A percentile compares a stretch with the other conserved stretches of the same genome.
Conservation (phyloP, 192 early-diverging fungal genomes). For the Pilobolus umbonatus region DNA sequence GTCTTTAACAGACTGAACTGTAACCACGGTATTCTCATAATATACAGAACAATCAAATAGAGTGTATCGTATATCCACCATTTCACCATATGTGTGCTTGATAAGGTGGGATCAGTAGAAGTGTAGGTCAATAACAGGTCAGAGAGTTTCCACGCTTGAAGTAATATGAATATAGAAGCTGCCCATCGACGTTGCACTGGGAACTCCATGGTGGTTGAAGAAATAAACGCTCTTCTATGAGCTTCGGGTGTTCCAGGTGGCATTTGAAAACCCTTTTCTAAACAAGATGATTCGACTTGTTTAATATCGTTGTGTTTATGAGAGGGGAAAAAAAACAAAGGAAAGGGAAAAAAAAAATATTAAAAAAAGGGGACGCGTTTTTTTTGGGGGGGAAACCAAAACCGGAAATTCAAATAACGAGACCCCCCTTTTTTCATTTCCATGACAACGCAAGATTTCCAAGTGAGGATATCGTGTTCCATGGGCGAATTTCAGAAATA, state of each 20-base stretch:
- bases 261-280: no score
- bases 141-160: conserved; percentile 37
- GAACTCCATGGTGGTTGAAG: conserved; percentile 19
- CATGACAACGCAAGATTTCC: no score
- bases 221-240: conserved; percentile 23
- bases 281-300: no score
- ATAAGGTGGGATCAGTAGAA: conserved; percentile 34
- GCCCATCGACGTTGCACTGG: conserved; percentile 40
- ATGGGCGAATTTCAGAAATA: no score
- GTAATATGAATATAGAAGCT: conserved; percentile 30
- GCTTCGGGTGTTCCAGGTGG: conserved; percentile 11
- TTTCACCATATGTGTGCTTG: conserved; percentile 32
- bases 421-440: no score
- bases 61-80: conserved; percentile 37
- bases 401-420: no score
- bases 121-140: conserved; percentile 27
- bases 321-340: no score
- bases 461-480: no score
- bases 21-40: conserved; percentile 45
- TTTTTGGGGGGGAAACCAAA: no score
- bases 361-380: no score
- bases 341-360: no score
- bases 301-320: no score
- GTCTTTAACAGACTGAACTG: conserved; percentile 37
- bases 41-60: conserved; percentile 35